phyloP scores from a whole-genome alignment of 2,329 filamentous ascomycete species.

The Fusarium oxysporum region DNA sequence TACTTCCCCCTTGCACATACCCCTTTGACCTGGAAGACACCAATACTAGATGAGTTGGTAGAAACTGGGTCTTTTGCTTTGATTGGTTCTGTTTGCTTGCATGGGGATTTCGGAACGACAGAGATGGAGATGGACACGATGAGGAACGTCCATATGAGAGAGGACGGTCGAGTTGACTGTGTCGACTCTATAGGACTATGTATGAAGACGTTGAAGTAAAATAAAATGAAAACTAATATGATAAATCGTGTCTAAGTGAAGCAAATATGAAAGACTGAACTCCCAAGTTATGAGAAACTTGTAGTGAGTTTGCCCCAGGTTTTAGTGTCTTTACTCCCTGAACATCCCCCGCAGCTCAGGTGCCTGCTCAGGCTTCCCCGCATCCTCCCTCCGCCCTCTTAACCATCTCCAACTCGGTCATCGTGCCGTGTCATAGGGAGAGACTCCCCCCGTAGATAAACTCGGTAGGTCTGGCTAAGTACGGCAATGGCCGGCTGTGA shows the following conservation, averaged over 20 bases:
- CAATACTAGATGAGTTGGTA: slow-evolving; percentile 23
- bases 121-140: slow-evolving; percentile 3
- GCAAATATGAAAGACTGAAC: not conserved
- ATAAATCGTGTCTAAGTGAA: not conserved
- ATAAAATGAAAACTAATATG: slow-evolving; percentile 20
- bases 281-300: not conserved
- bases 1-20: slow-evolving; percentile 37
- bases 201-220: slow-evolving; percentile 26
- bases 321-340: slow-evolving; percentile 20
- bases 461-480: slow-evolving; percentile 45
- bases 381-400: slow-evolving; percentile 13
- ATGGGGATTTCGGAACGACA: slow-evolving; percentile 24
- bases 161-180: slow-evolving; percentile 29
- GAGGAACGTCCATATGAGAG: slow-evolving; percentile 9
- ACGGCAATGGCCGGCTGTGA: slow-evolving; percentile 54
- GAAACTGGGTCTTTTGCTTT: slow-evolving; percentile 19
- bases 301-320: slow-evolving; percentile 11
- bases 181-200: slow-evolving; percentile 28
- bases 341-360: slow-evolving; percentile 10
- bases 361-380: slow-evolving; percentile 32
- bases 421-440: not conserved
- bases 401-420: slow-evolving; percentile 19
- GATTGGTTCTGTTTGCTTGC: slow-evolving; percentile 28
- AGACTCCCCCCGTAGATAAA: not conserved
- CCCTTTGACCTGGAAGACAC: slow-evolving; percentile 18